Evolutionary conservation across 2,329 filamentous ascomycete species (phyloP).

Genomic region (Atkinsonella texensis): DNA sequence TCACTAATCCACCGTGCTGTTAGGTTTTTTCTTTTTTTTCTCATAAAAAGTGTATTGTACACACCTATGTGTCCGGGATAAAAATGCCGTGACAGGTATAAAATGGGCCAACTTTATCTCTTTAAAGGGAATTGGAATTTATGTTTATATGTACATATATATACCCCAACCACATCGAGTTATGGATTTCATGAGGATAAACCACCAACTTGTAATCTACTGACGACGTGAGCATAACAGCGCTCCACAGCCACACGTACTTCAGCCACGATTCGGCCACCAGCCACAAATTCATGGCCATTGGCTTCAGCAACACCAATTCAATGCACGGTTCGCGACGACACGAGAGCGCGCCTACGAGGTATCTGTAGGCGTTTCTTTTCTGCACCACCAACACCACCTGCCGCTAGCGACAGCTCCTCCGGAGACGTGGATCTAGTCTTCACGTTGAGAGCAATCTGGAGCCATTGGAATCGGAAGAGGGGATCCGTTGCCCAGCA

Average conservation of each 20-base stretch:
- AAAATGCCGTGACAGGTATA: too few relatives aligned
- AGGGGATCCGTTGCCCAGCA: constrained; percentile 18
- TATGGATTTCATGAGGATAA: too few relatives aligned
- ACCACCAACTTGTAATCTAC: neutral
- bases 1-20: neutral
- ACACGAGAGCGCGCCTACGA: neutral
- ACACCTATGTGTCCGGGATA: too few relatives aligned
- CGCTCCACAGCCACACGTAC: neutral
- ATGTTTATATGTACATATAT: too few relatives aligned
- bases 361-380: neutral
- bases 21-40: too few relatives aligned
- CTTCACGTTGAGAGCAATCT: neutral
- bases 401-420: neutral
- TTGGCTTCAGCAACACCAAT: neutral
- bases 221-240: neutral
- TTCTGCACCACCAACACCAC: neutral
- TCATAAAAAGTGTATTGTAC: too few relatives aligned
- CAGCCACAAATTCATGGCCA: neutral
- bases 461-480: neutral
- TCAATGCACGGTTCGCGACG: neutral
- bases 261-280: neutral
- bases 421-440: neutral
- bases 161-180: too few relatives aligned
- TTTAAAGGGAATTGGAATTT: too few relatives aligned
- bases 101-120: too few relatives aligned